Conservation (phyloP, 2,329 filamentous ascomycete genomes). For the Fusarium albidum region DNA sequence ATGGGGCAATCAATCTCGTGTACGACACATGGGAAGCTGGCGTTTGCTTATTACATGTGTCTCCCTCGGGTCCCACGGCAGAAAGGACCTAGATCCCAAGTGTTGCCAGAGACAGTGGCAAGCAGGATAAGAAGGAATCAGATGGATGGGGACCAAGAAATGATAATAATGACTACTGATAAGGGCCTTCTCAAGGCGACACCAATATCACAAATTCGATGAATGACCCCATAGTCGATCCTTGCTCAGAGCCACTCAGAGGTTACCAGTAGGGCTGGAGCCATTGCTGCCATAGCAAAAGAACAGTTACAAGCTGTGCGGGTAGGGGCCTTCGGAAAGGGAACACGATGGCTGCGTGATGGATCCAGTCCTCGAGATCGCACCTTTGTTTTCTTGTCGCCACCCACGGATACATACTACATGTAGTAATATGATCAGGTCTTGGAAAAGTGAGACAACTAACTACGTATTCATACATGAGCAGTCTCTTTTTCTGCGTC, state of each 20-base stretch:
- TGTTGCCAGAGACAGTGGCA: not conserved
- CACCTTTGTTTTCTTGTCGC: constrained; percentile 12
- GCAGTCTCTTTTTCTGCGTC: constrained; percentile 14
- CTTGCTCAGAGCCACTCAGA: not conserved
- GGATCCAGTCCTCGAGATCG: constrained; percentile 17
- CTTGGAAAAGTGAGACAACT: constrained; percentile 29
- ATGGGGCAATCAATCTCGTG: not conserved
- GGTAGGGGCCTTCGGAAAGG: constrained; percentile 21
- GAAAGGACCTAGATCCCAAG: not conserved
- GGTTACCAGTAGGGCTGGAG: not conserved
- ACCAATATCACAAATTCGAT: too few relatives aligned
- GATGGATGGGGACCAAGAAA: not conserved
- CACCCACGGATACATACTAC: constrained; percentile 7
- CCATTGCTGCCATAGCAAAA: not conserved
- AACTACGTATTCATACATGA: not conserved
- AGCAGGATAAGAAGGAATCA: constrained; percentile 11
- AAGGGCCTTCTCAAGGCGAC: not conserved
- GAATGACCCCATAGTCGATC: not conserved
- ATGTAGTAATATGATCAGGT: constrained; percentile 4
- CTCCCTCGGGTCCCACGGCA: constrained; percentile 27
- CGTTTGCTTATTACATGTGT: constrained; percentile 7
- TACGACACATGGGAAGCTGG: not conserved
- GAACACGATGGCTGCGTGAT: constrained; percentile 16
- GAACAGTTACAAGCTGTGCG: not conserved
- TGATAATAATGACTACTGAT: not conserved